Conservation (phyloP, 768 basidiomycete genomes). For the Lactarius pseudohatsudake region DNA sequence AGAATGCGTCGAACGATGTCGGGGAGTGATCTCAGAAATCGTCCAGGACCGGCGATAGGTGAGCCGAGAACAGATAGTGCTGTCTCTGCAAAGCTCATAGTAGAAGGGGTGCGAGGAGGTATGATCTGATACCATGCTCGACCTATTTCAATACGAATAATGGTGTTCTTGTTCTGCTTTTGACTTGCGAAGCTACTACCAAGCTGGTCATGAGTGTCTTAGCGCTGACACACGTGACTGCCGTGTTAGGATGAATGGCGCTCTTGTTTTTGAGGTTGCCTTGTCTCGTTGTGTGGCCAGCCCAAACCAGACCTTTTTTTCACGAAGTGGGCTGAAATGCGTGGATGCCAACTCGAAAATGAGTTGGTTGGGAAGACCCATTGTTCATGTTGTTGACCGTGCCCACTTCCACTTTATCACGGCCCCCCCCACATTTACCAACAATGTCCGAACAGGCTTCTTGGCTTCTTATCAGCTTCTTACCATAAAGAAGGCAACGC, state of each 20-base stretch:
- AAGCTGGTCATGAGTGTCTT: neutral
- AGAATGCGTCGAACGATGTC: constrained; percentile 23
- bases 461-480: neutral
- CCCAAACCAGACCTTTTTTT: neutral
- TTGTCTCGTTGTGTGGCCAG: neutral
- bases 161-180: constrained; percentile 14
- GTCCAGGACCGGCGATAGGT: constrained; percentile 2
- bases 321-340: neutral
- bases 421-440: neutral
- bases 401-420: too few species aligned
- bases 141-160: constrained; percentile 9
- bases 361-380: neutral
- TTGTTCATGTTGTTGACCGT: neutral
- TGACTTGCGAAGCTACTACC: neutral
- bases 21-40: constrained; percentile 15
- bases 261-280: constrained; percentile 16
- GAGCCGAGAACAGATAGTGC: constrained; percentile 16
- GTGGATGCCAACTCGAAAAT: neutral
- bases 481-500: neutral
- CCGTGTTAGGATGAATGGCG: constrained; percentile 22
- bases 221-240: neutral
- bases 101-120: neutral
- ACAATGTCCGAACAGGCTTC: neutral
- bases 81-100: constrained; percentile 15
- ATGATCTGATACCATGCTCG: neutral